Evolutionary conservation across 2,329 filamentous ascomycete genomes (phyloP).

Genomic region (Ceratocystis colombiana): DNA sequence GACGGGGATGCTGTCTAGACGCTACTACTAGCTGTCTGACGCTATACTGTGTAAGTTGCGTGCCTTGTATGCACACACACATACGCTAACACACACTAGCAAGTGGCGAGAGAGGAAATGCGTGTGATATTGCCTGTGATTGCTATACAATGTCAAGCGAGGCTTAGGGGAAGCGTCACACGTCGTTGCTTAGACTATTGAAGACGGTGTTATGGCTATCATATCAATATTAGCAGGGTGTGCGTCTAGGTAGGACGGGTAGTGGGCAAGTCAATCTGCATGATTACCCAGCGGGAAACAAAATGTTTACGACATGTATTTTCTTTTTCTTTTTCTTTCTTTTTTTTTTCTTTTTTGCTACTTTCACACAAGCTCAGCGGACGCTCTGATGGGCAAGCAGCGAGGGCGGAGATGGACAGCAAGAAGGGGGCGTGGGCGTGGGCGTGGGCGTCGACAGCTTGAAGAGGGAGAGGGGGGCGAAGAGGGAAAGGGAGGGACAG

Average conservation of each 20-base stretch:
- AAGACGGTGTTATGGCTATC: not conserved
- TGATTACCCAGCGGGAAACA: not conserved
- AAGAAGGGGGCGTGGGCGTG: no score
- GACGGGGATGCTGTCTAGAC: not conserved
- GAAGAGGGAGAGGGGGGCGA: no score
- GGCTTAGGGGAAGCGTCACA: not conserved
- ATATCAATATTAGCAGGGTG: slow-evolving; percentile 7
- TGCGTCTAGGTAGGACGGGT: not conserved
- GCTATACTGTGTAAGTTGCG: slow-evolving; percentile 6
- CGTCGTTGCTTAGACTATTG: not conserved
- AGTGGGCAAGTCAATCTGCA: not conserved
- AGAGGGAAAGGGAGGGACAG: not conserved
- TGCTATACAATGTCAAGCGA: not conserved
- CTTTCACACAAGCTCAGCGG: no score
- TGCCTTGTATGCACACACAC: slow-evolving; percentile 4
- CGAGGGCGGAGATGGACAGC: no score
- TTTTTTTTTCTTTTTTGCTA: no score
- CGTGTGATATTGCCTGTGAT: slow-evolving; percentile 9
- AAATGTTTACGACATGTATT: not conserved
- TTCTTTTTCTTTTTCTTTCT: not conserved
- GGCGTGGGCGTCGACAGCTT: no score
- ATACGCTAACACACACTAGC: not conserved
- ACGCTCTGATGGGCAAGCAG: no score
- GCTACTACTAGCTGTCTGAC: no score
- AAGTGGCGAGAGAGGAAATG: not conserved